phyloP scores from a whole-genome alignment of 2,329 filamentous ascomycete genomes.

The Claviceps fusiformis region DNA sequence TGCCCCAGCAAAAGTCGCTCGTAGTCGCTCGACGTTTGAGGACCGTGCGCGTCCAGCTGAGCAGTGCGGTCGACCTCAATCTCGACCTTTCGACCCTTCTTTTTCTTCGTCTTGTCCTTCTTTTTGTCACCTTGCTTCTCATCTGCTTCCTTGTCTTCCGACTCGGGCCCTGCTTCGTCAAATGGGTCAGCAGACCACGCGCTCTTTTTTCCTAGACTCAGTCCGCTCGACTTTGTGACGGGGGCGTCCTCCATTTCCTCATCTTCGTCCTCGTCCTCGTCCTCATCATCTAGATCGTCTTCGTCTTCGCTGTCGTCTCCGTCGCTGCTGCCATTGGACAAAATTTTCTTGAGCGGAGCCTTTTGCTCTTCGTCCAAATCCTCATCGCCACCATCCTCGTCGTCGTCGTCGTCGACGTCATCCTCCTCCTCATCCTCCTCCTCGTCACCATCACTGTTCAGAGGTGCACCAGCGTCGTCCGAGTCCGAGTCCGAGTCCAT shows the following conservation, averaged over 20 bases:
- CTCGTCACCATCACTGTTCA: conserved; percentile 33
- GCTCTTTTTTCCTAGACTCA: conserved; percentile 57
- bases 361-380: conserved; percentile 23
- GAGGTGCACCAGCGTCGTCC: conserved; percentile 32
- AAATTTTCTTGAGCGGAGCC: conserved; percentile 26
- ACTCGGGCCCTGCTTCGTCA: conserved; percentile 42
- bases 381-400: conserved; percentile 32
- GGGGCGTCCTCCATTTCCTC: conserved; percentile 28
- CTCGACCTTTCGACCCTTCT: conserved; percentile 61
- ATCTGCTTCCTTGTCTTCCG: conserved; percentile 22
- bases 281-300: conserved; percentile 13
- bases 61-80: conserved; percentile 81
- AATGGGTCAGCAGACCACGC: conserved; percentile 72
- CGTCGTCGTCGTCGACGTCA: conserved; percentile 24
- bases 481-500: conserved; percentile 30
- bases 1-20: conserved; percentile 85
- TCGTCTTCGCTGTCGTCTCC: conserved; percentile 26
- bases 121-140: conserved; percentile 14
- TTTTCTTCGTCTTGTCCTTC: conserved; percentile 31
- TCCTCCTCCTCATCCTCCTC: conserved; percentile 37
- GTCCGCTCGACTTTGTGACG: conserved; percentile 18
- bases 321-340: conserved; percentile 31
- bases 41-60: conserved; percentile 79
- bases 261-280: conserved; percentile 29
- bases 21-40: conserved; percentile 81